These are phyloP conservation scores for Hura crepitans DNA, from an alignment of 441 rosid genomes.

Conservation along the genomic window DNA sequence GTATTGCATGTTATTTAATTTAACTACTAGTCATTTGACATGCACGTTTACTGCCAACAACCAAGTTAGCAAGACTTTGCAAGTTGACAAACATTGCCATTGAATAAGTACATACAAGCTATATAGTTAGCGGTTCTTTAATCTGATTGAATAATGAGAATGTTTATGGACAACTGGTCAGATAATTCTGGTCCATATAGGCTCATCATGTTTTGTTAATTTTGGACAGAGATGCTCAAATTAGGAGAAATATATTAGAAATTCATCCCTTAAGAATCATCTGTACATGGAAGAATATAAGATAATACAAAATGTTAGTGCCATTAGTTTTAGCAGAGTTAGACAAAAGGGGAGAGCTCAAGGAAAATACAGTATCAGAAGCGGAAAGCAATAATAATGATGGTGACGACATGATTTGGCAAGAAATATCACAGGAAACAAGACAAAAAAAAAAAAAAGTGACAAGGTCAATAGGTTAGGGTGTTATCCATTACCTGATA, in stretches of 20 bases:
- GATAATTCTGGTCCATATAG: not conserved
- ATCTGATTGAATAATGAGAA: conserved; percentile 4
- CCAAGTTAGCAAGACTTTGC: not conserved
- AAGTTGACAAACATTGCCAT: not conserved
- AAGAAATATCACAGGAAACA: not conserved
- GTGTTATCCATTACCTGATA: conserved; percentile 57
- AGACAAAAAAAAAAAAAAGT: not conserved
- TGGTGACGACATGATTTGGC: not conserved
- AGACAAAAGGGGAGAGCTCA: not conserved
- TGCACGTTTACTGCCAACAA: not conserved
- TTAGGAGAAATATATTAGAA: not conserved
- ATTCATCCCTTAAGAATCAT: not conserved
- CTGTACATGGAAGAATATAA: not conserved
- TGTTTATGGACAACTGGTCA: not conserved
- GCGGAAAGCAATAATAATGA: not conserved
- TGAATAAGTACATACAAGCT: not conserved
- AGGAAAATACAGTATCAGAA: not conserved
- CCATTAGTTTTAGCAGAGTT: not conserved
- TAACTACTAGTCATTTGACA: not conserved
- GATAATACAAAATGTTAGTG: not conserved
- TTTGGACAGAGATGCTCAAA: not conserved
- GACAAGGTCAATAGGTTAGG: not conserved
- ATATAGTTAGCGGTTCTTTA: not conserved
- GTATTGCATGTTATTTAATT: not conserved
- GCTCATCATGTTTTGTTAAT: not conserved